A percentile compares a stretch with the other conserved stretches of the same genome.
phyloP scores from a whole-genome alignment of 768 basidiomycete genomes.

The Lactifluus piperatus region DNA sequence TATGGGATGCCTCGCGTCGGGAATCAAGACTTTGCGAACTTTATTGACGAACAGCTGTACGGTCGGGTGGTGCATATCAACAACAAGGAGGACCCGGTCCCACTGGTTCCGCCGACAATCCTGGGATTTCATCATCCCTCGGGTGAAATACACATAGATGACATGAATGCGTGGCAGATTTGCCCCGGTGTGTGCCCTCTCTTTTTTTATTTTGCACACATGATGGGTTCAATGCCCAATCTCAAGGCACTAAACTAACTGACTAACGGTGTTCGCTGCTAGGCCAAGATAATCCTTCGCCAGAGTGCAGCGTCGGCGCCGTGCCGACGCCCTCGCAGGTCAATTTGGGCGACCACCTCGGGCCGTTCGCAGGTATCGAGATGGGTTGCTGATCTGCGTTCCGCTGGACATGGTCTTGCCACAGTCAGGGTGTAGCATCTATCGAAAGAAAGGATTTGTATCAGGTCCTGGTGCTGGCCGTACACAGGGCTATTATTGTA shows the following conservation, averaged over 20 bases:
- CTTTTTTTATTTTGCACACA: too few relatives aligned
- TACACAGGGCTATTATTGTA: too few relatives aligned
- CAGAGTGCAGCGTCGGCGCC: conserved; percentile 47
- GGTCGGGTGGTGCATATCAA: conserved; percentile 10
- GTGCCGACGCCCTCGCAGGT: conserved; percentile 43
- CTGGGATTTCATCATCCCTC: conserved; percentile 40
- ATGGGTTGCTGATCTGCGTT: conserved; percentile 21
- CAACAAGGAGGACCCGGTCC: conserved; percentile 28
- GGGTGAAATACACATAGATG: conserved; percentile 34
- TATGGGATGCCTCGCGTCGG: too few relatives aligned
- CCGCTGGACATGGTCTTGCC: too few relatives aligned
- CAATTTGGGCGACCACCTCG: conserved; percentile 10
- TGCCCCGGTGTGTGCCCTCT: conserved; percentile 48
- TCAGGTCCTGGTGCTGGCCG: too few relatives aligned
- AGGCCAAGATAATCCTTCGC: too few relatives aligned
- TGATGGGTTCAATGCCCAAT: too few relatives aligned
- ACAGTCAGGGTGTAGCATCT: too few relatives aligned
- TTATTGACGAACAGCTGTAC: neutral
- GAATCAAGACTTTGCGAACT: conserved; percentile 8
- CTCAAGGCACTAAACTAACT: too few relatives aligned
- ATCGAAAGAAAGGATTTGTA: too few relatives aligned
- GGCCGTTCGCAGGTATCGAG: conserved; percentile 17
- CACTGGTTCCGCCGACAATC: conserved; percentile 28
- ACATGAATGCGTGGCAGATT: conserved; percentile 38
- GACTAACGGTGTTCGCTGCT: too few relatives aligned